These are phyloP conservation scores for Lithocarpus polystachyus DNA, from an alignment of 306 rosid genomes.

Conservation along the genomic window DNA sequence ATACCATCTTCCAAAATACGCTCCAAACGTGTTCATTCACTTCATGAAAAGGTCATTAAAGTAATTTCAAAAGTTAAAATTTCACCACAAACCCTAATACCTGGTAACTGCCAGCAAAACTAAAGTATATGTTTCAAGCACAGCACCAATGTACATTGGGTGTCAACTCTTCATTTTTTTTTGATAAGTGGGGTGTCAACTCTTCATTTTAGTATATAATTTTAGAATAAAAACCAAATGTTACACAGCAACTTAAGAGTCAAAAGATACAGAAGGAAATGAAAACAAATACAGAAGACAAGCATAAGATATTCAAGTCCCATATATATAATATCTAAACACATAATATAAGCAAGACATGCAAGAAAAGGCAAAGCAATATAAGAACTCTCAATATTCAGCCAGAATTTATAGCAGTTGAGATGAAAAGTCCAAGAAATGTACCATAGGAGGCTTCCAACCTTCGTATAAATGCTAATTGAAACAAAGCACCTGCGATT, in stretches of 20 bases:
- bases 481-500: constrained; percentile 86
- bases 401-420: neutral
- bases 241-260: neutral
- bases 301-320: neutral
- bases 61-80: neutral
- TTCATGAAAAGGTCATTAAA: neutral
- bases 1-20: neutral
- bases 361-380: neutral
- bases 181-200: neutral
- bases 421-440: constrained; percentile 6
- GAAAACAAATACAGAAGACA: neutral
- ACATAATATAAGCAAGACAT: neutral
- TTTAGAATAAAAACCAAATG: neutral
- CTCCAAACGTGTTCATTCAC: neutral
- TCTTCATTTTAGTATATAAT: neutral
- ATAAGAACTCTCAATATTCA: neutral
- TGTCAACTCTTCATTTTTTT: neutral
- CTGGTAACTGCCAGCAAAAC: neutral
- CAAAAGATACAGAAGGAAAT: neutral
- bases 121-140: neutral
- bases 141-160: neutral
- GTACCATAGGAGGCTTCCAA: constrained; percentile 88
- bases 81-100: neutral
- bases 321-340: neutral
- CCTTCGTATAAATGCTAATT: constrained; percentile 78